Base-by-base conservation (phyloP, 768 basidiomycete genomes). In the Mycena vulgaris region DNA sequence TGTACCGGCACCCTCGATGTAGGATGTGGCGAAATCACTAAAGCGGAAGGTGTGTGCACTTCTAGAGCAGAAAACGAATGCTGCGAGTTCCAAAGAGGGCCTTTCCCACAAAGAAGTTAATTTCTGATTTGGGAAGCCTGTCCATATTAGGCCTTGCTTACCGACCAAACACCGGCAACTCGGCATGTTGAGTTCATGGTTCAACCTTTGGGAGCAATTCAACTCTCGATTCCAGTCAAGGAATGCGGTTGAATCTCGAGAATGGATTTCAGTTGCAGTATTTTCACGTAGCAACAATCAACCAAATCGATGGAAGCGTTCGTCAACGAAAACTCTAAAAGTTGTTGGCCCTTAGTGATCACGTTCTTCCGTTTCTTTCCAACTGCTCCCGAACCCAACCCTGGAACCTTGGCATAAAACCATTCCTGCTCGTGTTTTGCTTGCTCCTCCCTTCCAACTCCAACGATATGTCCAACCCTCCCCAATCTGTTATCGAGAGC, bases 151-250 rank as follows among this genome's bases (percentile, higher is more conserved):
- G 25, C 6, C 1, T 45, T 61, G 45, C 10, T 35, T 35, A 16
- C 3, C 2, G 31, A 7, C 47, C 47, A 37, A 47, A 61, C 17
- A 25, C 17, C 60, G 60, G 60, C 60, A 62, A 23, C 60, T 61
- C 60, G 60, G 60, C 60, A 62, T 62, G 60, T 62, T 62, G 47
- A 5, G 30, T 57, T 58, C n/a, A n/a, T n/a, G n/a, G 31, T 49
- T 60, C 30, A 47, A 60, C 31, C 25, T 39, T 33, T 33, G 45
- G 23, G 17, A 47, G 23, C 23, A 7, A 37, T 37, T 37, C 35
- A 6, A 7, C 14, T 37, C 35, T 23, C 7, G 7, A 23, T n/a
- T n/a, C n/a, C n/a, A n/a, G n/a, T n/a, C n/a, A n/a, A n/a, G n/a
- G n/a, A n/a, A n/a, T n/a, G n/a, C n/a, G n/a, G n/a, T n/a, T n/a